A percentile compares a stretch with the other conserved stretches of the same genome.
phyloP scores from a whole-genome alignment of 192 early-diverging fungal genomes.

The Rhizophagus prolifer region DNA sequence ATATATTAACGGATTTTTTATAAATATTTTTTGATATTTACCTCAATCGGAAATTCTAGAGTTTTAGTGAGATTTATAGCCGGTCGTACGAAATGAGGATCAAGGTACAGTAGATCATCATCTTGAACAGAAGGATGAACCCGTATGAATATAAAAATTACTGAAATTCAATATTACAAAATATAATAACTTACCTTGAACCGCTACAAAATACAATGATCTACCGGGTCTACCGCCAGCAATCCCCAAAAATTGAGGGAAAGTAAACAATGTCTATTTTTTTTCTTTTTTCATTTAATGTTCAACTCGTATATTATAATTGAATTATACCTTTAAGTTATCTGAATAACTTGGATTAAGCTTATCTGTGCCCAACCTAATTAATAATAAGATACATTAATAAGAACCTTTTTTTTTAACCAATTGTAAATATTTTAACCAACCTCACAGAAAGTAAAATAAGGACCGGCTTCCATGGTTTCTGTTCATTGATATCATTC shows the following conservation, averaged over 20 bases:
- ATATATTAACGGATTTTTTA: neutral
- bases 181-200: constrained; percentile 33
- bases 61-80: constrained; percentile 34
- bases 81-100: constrained; percentile 44
- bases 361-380: constrained; percentile 23
- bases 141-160: neutral
- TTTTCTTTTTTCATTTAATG: no score
- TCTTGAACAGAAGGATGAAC: constrained; percentile 14
- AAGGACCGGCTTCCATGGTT: constrained; percentile 40
- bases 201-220: constrained; percentile 45
- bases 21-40: constrained; percentile 17
- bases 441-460: constrained; percentile 39
- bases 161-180: neutral
- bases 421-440: constrained; percentile 19
- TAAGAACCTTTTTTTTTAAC: neutral
- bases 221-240: constrained; percentile 41
- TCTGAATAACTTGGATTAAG: constrained; percentile 21
- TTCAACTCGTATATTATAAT: neutral
- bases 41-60: constrained; percentile 30
- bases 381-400: neutral
- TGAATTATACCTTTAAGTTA: constrained; percentile 25
- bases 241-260: constrained; percentile 46
- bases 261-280: constrained; percentile 35
- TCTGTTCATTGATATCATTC: neutral
- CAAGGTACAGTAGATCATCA: constrained; percentile 41